Base-by-base conservation (phyloP, 345 rosid species). In the Linum trigynum region DNA sequence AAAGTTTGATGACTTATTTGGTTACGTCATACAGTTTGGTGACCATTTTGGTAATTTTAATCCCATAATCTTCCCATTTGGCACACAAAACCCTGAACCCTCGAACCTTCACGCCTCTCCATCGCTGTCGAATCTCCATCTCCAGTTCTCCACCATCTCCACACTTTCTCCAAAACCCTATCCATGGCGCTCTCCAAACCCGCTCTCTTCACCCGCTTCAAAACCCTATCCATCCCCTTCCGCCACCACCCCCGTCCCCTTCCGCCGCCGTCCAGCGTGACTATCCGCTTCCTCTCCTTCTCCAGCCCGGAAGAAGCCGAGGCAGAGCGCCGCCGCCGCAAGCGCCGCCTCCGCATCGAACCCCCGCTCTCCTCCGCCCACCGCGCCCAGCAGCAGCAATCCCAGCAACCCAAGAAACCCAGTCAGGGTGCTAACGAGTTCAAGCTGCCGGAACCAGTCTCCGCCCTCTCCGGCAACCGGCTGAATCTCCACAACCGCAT, bases 301-400 rank as follows among this genome's bases (percentile, higher is more conserved):
- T 72, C 86, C 23, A 76, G 91, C 16, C 85, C 86, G 0, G 96
- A 92, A 74, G 98, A 92, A 61, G 98, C 98, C 7, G 94, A 91
- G 0, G 94, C 97, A 0, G 97, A 87, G 41, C 92, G 95, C 55
- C 95, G 97, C 39, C 95, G 90, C 37, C 86, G 97, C 63, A 89
- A 88, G 76, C 89, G 96, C 65, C 91, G 87, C 40, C 86, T 80
- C 59, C 96, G 92, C 59, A 82, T 90, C 73, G 91, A 89, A 65
- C 97, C 97, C 2, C 96, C 98, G 0, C 79, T 84, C 39, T 80
- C 87, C 35, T 80, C 92, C 11, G 78, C 83, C 68, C 67, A 80
- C 69, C 91, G 92, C 35, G 38, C 84, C 36, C 81, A 83, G 32
- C 82, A 82, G 59, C 82, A 74, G 0, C 78, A 70, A 1, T 72